Base-by-base conservation (phyloP, 352 stramenopile genomes). In the Halophytophthora polymorphica region DNA sequence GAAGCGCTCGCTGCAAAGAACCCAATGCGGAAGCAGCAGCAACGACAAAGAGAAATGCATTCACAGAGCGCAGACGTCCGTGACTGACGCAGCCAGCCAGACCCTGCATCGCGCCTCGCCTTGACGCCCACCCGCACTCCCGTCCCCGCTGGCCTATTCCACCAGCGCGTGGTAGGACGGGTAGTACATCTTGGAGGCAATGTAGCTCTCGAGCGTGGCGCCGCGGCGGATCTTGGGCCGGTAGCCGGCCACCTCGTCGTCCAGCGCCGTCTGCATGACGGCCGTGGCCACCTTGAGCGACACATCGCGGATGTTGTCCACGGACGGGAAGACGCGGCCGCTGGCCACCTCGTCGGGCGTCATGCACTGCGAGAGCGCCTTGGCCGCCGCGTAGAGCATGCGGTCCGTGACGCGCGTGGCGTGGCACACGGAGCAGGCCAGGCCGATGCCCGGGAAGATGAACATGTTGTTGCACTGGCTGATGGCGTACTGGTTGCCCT, bases 401-500 rank as follows among this genome's bases (percentile, higher is more conserved):
- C 80, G 79, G 67, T 98, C 95, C 21, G 90, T 96, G 42, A 95
- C 82, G 41, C 82, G 77, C 21, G 62, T 73, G 17, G 80, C 61
- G 47, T 88, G 79, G 52, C 83, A 87, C 11, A 98, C 69, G 3
- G 93, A 88, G 17, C 87, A 88, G 17, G 90, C 96, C 5, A 99
- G 80, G 31, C 95, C 96, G 38, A 99, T 70, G 38, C 89, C 97
- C 28, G 96, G 96, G 77, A 99, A 99, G 59, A 99, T 96, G 67
- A 98, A 99, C 84, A 98, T 95, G 69, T 98, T 98, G 85, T 98
- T 98, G 66, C 86, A 92, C 69, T 97, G 90, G 54, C 79, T 90
- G 59, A 90, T 73, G 22, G 67, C 61, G 67, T 93, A 88, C 49
- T 72, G 53, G 48, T 81, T 80, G 35, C 92, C 95, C 43, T 97